Evolutionary conservation across 305 asterid genomes (phyloP).

Genomic region (Rubia tinctorum): DNA sequence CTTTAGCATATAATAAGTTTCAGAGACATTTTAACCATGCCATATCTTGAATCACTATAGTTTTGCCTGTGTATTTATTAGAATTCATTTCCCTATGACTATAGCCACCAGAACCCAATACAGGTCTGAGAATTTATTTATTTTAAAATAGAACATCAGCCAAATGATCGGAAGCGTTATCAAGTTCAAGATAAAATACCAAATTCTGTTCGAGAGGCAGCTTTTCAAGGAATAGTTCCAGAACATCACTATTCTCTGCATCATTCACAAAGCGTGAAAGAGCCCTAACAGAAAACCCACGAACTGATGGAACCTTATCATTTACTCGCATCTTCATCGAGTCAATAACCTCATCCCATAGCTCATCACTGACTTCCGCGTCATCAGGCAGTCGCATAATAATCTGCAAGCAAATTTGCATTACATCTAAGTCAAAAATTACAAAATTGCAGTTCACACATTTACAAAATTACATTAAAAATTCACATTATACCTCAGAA

Average conservation of each 20-base stretch:
- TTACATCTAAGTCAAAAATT: background rate
- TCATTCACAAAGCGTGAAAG: constrained; percentile 86
- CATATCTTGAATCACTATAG: background rate
- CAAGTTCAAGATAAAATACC: constrained; percentile 33
- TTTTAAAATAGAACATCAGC: background rate
- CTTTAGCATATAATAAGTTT: background rate
- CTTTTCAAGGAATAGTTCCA: constrained; percentile 68
- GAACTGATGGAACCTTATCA: constrained; percentile 75
- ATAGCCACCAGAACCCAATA: background rate
- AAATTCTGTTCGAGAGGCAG: constrained; percentile 75
- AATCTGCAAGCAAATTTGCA: constrained; percentile 41
- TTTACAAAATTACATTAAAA: background rate
- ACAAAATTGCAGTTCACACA: background rate
- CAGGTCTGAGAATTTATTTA: too few species aligned
- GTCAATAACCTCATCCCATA: constrained; percentile 98
- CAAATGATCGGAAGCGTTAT: constrained; percentile 7
- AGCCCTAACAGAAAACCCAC: constrained; percentile 79
- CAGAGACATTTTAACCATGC: background rate
- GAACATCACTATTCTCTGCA: constrained; percentile 73
- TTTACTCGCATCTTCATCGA: constrained; percentile 64
- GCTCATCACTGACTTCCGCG: constrained; percentile 80
- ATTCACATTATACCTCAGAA: constrained; percentile 59
- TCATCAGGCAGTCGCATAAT: constrained; percentile 96
- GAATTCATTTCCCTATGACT: background rate
- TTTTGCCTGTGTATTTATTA: background rate